phyloP scores from a whole-genome alignment of 805 yeast genomes.

The Priceomyces carsonii region DNA sequence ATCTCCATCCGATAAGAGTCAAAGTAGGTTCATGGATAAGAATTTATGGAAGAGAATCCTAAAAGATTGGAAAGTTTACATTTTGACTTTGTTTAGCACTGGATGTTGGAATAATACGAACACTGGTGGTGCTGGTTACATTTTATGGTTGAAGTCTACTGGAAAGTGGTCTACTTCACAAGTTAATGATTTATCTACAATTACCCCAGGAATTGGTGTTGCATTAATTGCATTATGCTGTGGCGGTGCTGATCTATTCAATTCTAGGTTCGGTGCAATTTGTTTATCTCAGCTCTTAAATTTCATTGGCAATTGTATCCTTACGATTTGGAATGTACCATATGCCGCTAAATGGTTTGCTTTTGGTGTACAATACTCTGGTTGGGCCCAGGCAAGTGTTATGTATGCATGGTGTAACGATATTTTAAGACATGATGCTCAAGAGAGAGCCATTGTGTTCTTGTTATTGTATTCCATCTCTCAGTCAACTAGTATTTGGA shows the following conservation, averaged over 20 bases:
- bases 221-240: conserved; percentile 44
- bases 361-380: conserved; percentile 53
- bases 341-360: conserved; percentile 59
- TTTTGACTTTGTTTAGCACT: too few relatives aligned
- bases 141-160: conserved; percentile 54
- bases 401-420: conserved; percentile 56
- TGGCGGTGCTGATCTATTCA: conserved; percentile 31
- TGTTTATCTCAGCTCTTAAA: conserved; percentile 51
- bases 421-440: conserved; percentile 52
- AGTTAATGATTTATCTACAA: conserved; percentile 21
- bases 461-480: conserved; percentile 51
- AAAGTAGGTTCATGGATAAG: conserved; percentile 24
- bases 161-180: conserved; percentile 19
- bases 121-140: conserved; percentile 29
- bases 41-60: conserved; percentile 26
- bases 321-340: conserved; percentile 57
- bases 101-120: conserved; percentile 33
- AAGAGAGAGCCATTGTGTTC: conserved; percentile 53
- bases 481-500: conserved; percentile 53
- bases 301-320: conserved; percentile 48
- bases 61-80: conserved; percentile 32
- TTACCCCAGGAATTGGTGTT: conserved; percentile 51
- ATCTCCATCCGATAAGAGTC: conserved; percentile 16
- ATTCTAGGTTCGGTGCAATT: conserved; percentile 49
- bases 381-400: conserved; percentile 60